A percentile compares a stretch with the other conserved stretches of the same genome.
Evolutionary conservation across 2,329 filamentous ascomycete species (phyloP).

Genomic region (Ascochyta clinopodiicola): DNA sequence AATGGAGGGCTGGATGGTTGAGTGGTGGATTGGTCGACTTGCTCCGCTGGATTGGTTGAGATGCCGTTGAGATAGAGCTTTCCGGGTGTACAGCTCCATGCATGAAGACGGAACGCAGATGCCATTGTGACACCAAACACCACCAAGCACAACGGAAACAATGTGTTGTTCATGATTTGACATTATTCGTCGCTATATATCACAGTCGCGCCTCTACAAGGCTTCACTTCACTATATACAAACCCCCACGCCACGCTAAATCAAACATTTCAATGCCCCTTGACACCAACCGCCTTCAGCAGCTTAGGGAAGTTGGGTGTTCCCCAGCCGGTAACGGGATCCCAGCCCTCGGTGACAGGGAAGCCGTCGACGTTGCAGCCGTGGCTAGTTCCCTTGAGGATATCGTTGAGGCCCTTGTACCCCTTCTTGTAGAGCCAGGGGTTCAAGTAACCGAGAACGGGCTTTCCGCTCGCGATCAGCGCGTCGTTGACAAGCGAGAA

Average conservation of each 20-base stretch:
- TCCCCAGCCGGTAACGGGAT: slow-evolving; percentile 47
- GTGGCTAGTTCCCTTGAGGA: slow-evolving; percentile 44
- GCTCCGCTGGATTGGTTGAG: not conserved
- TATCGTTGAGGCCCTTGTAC: slow-evolving; percentile 59
- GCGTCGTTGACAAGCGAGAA: slow-evolving; percentile 69
- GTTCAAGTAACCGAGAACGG: slow-evolving; percentile 64
- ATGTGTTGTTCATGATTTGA: slow-evolving; percentile 10
- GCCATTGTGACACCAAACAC: too few species aligned
- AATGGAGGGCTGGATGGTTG: slow-evolving; percentile 27
- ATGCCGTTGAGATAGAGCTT: too few species aligned
- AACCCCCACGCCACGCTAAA: not conserved
- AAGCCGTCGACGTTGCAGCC: slow-evolving; percentile 51
- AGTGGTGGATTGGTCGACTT: not conserved
- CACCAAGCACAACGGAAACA: too few species aligned
- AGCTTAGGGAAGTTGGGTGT: slow-evolving; percentile 43
- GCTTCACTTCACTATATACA: slow-evolving; percentile 6
- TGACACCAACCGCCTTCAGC: slow-evolving; percentile 30
- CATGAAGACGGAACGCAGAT: too few species aligned
- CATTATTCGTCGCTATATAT: slow-evolving; percentile 14
- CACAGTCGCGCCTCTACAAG: not conserved
- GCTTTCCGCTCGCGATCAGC: slow-evolving; percentile 57
- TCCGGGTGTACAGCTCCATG: too few species aligned
- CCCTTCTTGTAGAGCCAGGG: slow-evolving; percentile 64
- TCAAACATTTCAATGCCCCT: slow-evolving; percentile 10
- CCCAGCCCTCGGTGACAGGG: slow-evolving; percentile 45